Percentiles rank a stretch among this genome's conserved stretches.
These are phyloP conservation scores for Cynanchum wilfordii DNA, from an alignment of 257 asterid genomes.

Conservation along the genomic window DNA sequence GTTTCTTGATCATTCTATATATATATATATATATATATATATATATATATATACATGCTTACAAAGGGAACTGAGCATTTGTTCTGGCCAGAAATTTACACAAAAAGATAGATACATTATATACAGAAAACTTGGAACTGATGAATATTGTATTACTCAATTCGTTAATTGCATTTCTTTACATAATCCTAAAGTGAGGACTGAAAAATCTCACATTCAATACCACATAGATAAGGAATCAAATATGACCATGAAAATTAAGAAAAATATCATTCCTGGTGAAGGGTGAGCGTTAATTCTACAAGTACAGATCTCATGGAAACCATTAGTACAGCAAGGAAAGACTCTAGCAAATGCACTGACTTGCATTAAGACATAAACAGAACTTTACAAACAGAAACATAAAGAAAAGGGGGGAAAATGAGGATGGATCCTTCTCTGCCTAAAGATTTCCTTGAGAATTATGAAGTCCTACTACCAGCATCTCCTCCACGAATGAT, in stretches of 20 bases:
- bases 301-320: background rate
- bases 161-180: background rate
- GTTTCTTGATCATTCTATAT: too few species aligned
- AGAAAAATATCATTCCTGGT: too few species aligned
- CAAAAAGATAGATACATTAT: background rate
- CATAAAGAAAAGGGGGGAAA: background rate
- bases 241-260: too few species aligned
- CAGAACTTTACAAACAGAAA: background rate
- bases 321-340: background rate
- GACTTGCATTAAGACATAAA: background rate
- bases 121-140: background rate
- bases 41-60: too few species aligned
- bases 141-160: background rate
- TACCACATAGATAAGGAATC: too few species aligned
- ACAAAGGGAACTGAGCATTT: too few species aligned
- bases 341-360: background rate
- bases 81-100: background rate
- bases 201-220: too few species aligned
- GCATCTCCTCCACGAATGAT: constrained; percentile 13
- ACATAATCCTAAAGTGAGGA: background rate
- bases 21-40: too few species aligned
- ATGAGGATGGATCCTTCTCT: background rate
- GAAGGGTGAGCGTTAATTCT: too few species aligned
- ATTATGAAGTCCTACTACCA: constrained; percentile 7
- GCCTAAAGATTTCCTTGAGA: background rate